Evolutionary conservation across 805 yeast genomes (phyloP).

Genomic region (Blastobotrys peoriensis): DNA sequence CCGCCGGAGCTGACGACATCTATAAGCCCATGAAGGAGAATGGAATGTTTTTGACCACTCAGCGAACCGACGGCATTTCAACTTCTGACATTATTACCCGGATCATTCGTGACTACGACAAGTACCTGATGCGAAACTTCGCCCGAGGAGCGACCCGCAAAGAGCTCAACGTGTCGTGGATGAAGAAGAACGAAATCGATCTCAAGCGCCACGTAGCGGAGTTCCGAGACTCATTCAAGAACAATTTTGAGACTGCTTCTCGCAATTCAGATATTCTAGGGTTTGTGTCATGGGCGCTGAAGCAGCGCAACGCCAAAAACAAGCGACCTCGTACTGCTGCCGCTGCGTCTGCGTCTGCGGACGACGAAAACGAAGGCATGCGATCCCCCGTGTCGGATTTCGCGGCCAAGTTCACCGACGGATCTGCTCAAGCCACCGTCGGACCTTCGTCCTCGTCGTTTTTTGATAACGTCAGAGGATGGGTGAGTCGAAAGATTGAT

Average conservation of each 20-base stretch:
- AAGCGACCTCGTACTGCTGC: constrained; percentile 7
- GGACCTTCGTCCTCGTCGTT: constrained; percentile 8
- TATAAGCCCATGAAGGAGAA: constrained; percentile 84
- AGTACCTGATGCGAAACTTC: constrained; percentile 92
- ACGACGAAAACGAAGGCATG: constrained; percentile 17
- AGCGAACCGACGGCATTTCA: constrained; percentile 93
- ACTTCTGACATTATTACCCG: constrained; percentile 95
- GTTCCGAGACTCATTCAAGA: constrained; percentile 79
- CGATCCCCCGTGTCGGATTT: constrained; percentile 58
- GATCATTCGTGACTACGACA: constrained; percentile 92
- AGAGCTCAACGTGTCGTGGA: constrained; percentile 94
- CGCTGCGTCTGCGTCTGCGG: constrained; percentile 17
- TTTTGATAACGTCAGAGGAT: constrained; percentile 29
- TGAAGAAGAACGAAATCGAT: constrained; percentile 93
- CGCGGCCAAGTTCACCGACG: constrained; percentile 56
- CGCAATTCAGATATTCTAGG: constrained; percentile 68
- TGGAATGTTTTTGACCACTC: constrained; percentile 91
- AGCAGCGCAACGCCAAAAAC: constrained; percentile 7
- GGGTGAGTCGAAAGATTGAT: constrained; percentile 28
- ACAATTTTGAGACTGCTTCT: constrained; percentile 61
- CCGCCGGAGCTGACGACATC: constrained; percentile 84
- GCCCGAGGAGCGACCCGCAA: constrained; percentile 97
- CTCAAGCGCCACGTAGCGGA: constrained; percentile 84
- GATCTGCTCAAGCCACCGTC: constrained; percentile 6
- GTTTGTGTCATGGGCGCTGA: constrained; percentile 22